Evolutionary conservation across 2,329 filamentous ascomycete species (phyloP).

Genomic region (Cercospora sp.): DNA sequence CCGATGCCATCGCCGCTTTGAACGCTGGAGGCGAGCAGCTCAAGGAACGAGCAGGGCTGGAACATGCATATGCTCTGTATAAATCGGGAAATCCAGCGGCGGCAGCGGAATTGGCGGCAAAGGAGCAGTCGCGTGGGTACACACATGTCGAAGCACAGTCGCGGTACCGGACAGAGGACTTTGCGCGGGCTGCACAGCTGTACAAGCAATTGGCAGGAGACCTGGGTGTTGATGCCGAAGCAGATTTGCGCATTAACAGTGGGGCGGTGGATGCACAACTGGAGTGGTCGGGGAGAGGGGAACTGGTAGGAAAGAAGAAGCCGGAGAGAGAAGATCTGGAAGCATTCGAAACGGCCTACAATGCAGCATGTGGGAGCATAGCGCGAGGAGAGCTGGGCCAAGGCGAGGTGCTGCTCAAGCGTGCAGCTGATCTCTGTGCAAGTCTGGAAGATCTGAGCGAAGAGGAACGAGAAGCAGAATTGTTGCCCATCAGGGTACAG

Average conservation of each 20-base stretch:
- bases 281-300: conserved; percentile 63
- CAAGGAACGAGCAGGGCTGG: conserved; percentile 62
- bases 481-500: conserved; percentile 74
- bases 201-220: conserved; percentile 61
- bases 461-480: conserved; percentile 71
- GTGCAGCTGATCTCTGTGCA: conserved; percentile 71
- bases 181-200: conserved; percentile 63
- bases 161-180: conserved; percentile 73
- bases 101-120: conserved; percentile 56
- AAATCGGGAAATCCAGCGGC: conserved; percentile 70
- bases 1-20: conserved; percentile 71
- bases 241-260: conserved; percentile 75
- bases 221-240: conserved; percentile 61
- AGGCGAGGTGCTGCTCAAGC: conserved; percentile 66
- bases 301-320: conserved; percentile 56
- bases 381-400: conserved; percentile 66
- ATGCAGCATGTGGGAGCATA: conserved; percentile 72
- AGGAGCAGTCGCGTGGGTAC: conserved; percentile 50
- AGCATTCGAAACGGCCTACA: conserved; percentile 79
- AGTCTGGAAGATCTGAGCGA: conserved; percentile 70
- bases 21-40: conserved; percentile 63
- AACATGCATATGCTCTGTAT: conserved; percentile 81
- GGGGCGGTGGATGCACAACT: conserved; percentile 71
- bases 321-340: conserved; percentile 64
- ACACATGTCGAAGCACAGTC: conserved; percentile 64